Base-by-base conservation (phyloP, 2,329 filamentous ascomycete genomes). In the Alternaria rosae region DNA sequence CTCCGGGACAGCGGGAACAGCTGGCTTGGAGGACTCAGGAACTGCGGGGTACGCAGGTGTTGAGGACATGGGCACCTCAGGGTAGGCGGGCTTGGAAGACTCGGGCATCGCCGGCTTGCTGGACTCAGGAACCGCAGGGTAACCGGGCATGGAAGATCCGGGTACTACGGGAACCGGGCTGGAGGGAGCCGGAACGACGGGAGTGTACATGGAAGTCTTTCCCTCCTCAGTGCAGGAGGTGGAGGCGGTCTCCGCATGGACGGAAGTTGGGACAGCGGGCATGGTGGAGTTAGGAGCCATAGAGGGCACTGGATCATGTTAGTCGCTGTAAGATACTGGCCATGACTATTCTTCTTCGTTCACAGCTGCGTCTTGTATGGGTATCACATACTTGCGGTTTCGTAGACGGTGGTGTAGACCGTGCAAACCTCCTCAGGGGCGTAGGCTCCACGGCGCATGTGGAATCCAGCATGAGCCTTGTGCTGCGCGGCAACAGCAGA, bases 371-470 rank as follows among this genome's bases (percentile, higher is more conserved):
- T 23, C 11, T n/a, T 5, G 6, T 17, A 38, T 25, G 7, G 23
- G 38, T 51, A 35, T 52, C 20, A 82, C 82, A 71, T 75, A 92
- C 90, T 82, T 45, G 70, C 70, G 26, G 71, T 70, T 38, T 76
- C 73, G 56, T 78, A 78, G 57, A 77, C 73, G 79, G 86, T 87
- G 81, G 89, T 91, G 83, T 91, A 88, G 78, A 91, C 93, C 68
- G 86, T 90, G 87, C 91, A 94, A 65, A 86, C 86, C 78, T 91
- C 93, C 56, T 81, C 79, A 66, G 84, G 68, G 52, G 67, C 75
- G 77, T 74, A 79, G 68, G 68, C 71, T 76, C 75, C 82, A 83
- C 83, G 85, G 85, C 76, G 82, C 48, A 76, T 76, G 76, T 89
- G 87, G 76, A 89, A 84, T 53, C 84, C 82, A 62, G 80, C 80